phyloP scores from a whole-genome alignment of 208 protist genomes.

The Trypanosoma avium region DNA sequence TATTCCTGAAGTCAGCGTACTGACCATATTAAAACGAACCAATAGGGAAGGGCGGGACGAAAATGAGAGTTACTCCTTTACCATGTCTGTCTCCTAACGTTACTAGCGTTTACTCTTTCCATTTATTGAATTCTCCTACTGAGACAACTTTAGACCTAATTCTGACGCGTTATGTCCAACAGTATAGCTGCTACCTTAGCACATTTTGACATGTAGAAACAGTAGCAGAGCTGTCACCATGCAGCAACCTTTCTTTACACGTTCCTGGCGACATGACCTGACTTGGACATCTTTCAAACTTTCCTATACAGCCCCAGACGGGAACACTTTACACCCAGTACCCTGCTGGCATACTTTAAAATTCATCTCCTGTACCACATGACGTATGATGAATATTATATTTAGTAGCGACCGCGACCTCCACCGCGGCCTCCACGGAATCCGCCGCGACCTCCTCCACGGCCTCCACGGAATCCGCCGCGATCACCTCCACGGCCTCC shows the following conservation, averaged over 20 bases:
- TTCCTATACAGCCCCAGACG: background rate
- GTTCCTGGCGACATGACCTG: background rate
- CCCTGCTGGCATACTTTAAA: background rate
- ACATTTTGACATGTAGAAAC: background rate
- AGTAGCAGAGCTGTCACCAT: background rate
- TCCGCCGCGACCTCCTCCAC: slow-evolving; percentile 57
- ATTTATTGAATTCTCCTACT: too few species aligned
- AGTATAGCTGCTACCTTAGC: too few species aligned
- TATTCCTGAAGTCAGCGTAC: background rate
- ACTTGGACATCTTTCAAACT: background rate
- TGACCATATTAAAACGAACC: slow-evolving; percentile 2
- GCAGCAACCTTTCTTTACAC: background rate
- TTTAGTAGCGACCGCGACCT: slow-evolving; percentile 9
- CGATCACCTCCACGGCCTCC: slow-evolving; percentile 32
- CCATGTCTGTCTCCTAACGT: background rate
- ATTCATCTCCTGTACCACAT: slow-evolving; percentile 2
- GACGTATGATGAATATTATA: too few species aligned
- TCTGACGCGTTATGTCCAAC: too few species aligned
- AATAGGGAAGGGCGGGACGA: background rate
- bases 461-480: slow-evolving; percentile 49
- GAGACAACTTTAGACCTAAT: too few species aligned
- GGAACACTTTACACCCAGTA: background rate
- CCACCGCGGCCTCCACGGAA: slow-evolving; percentile 45
- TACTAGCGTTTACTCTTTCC: too few species aligned
- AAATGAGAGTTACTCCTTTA: slow-evolving; percentile 4